Conservation (phyloP, 1,284 basidiomycete genomes). For the Fomitiporia mediterranea region DNA sequence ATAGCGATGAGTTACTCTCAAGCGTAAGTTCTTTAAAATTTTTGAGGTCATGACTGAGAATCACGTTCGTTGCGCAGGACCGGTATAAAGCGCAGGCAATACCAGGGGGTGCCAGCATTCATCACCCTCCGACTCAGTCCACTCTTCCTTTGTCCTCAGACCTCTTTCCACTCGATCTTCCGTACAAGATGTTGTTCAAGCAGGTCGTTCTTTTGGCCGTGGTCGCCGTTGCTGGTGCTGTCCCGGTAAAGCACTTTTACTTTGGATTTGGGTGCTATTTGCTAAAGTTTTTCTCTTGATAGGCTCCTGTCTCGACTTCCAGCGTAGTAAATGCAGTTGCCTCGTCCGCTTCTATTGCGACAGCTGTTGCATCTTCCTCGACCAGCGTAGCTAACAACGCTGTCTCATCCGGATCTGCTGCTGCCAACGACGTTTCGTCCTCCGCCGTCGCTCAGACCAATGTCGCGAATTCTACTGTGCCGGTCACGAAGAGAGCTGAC, state of each 20-base stretch:
- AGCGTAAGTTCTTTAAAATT: neutral
- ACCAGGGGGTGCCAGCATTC: neutral
- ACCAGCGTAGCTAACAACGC: neutral
- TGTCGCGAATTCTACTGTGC: neutral
- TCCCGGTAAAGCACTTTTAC: neutral
- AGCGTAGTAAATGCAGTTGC: neutral
- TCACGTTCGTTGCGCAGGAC: neutral
- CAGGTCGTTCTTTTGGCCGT: constrained; percentile 2
- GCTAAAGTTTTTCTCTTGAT: neutral
- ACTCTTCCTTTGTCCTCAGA: neutral
- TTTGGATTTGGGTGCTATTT: neutral
- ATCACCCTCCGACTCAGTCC: neutral
- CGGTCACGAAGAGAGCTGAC: neutral
- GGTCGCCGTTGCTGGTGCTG: neutral
- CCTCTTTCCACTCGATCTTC: too few relatives aligned
- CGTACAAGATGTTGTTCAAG: neutral
- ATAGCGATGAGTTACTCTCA: neutral
- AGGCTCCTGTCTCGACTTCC: neutral
- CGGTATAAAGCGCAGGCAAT: neutral
- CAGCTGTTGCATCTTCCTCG: neutral
- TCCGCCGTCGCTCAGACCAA: neutral
- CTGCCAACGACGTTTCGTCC: neutral
- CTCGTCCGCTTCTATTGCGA: neutral
- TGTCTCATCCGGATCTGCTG: neutral
- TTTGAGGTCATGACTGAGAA: neutral